Percentiles rank a stretch among this genome's conserved stretches.
phyloP scores from a whole-genome alignment of 441 rosid genomes.

The Croton setiger region DNA sequence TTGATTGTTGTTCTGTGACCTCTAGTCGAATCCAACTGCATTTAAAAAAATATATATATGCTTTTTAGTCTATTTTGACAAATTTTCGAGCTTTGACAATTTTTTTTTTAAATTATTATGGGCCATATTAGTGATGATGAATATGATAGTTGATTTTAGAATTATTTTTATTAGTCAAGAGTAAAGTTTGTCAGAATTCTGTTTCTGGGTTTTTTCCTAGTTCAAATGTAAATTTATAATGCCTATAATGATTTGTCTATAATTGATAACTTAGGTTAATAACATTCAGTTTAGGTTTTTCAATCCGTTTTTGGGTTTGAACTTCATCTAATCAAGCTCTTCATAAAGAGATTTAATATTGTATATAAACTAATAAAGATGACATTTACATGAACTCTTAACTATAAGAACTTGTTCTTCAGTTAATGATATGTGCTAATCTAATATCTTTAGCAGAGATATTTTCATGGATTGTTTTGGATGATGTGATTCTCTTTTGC shows the following conservation, averaged over 20 bases:
- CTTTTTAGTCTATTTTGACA: neutral
- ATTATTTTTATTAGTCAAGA: neutral
- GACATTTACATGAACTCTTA: neutral
- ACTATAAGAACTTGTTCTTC: neutral
- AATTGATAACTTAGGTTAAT: neutral
- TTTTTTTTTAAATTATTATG: too few relatives aligned
- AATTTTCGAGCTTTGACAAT: neutral
- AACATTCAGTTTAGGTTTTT: neutral
- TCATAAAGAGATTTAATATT: neutral
- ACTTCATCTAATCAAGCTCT: neutral
- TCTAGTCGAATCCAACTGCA: neutral
- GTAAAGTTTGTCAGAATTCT: neutral
- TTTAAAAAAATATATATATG: neutral
- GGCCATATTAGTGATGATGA: too few relatives aligned
- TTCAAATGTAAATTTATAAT: neutral
- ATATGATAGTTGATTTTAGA: neutral
- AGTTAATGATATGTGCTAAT: neutral
- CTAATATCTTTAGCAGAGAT: neutral
- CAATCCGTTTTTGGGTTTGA: neutral
- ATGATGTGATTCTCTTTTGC: constrained; percentile 21
- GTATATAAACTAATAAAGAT: neutral
- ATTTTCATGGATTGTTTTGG: neutral
- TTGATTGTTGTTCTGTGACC: neutral
- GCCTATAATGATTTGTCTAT: neutral
- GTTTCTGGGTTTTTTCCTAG: neutral